Base-by-base conservation (phyloP, 306 rosid genomes). In the Lablab purpureus region DNA sequence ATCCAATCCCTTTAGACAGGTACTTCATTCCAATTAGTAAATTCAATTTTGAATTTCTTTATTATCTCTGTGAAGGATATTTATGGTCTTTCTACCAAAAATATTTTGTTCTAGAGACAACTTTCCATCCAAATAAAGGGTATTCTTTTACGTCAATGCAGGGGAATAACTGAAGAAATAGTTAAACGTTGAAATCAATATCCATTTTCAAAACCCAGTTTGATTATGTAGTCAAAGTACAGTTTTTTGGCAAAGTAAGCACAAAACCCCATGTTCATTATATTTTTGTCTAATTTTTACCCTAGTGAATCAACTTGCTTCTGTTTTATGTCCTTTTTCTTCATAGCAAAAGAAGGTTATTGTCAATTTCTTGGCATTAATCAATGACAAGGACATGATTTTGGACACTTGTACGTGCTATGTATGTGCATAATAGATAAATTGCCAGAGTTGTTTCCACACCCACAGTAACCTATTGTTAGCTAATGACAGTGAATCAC, bases 361-460 rank as follows among this genome's bases (percentile, higher is more conserved):
- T 12, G 85, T 82, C 84, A 73, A 58, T 82, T 50, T 51, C 66
- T 64, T 72, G 64, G 65, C 86, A 87, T 75, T 87, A 76, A 89
- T 62, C 66, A 47, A 36, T 36, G 84, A 84, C 83, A 89, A 81
- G 25, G 97, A 87, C 97, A 84, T 78, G 80, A 60, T 72, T 78
- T 67, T 87, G 81, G 75, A 87, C 60, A 63, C 75, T 60, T 83
- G 41, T 63, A 81, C 71, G 75, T 74, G 87, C 71, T 80, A 55
- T 79, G 73, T 30, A 68, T 75, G 80, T 60, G 65, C 80, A 75
- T 23, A 74, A 40, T 43, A 62, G 77, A 84, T 28, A 60, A 71
- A 81, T 83, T 76, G 76, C 77, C 80, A 79, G 46, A 80, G 67
- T 0, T 66, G 55, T 46, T 37, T 74, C 64, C 62, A 36, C 67